A percentile compares a stretch with the other conserved stretches of the same genome.
phyloP scores from a whole-genome alignment of 306 rosid species.

The Coriaria nepalensis region DNA sequence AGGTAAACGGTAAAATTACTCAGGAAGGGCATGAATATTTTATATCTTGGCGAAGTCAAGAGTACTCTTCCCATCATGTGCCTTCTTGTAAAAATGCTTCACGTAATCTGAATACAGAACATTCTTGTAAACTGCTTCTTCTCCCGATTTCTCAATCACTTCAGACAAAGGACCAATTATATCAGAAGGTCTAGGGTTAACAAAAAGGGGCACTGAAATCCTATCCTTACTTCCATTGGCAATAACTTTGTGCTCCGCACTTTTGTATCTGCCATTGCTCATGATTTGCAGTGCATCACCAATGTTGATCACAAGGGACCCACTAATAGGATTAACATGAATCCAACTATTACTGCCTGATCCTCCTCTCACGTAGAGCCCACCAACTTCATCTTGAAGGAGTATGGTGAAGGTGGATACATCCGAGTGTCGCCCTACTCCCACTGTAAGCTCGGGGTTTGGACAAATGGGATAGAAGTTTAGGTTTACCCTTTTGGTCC shows the following conservation, averaged over 20 bases:
- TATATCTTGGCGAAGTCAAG: constrained; percentile 32
- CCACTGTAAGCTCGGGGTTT: constrained; percentile 31
- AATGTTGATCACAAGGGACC: constrained; percentile 42
- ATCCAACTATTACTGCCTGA: constrained; percentile 14
- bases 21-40: too few relatives aligned
- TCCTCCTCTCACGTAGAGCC: constrained; percentile 24
- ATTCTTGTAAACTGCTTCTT: constrained; percentile 28
- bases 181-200: constrained; percentile 29
- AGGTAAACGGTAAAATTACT: too few relatives aligned
- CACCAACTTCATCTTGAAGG: constrained; percentile 45
- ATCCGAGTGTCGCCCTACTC: constrained; percentile 50
- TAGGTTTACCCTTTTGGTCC: constrained; percentile 38
- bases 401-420: constrained; percentile 45
- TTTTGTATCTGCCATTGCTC: constrained; percentile 53
- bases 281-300: constrained; percentile 48
- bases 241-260: constrained; percentile 41
- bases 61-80: constrained; percentile 48
- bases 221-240: constrained; percentile 32
- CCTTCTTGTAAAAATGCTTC: constrained; percentile 39
- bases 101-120: constrained; percentile 42
- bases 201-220: constrained; percentile 48
- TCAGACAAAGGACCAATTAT: constrained; percentile 29
- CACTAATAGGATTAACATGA: constrained; percentile 34
- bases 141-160: constrained; percentile 22
- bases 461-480: constrained; percentile 46